phyloP scores from a whole-genome alignment of 2,329 filamentous ascomycete genomes.

The Cercospora zeae-maydis region DNA sequence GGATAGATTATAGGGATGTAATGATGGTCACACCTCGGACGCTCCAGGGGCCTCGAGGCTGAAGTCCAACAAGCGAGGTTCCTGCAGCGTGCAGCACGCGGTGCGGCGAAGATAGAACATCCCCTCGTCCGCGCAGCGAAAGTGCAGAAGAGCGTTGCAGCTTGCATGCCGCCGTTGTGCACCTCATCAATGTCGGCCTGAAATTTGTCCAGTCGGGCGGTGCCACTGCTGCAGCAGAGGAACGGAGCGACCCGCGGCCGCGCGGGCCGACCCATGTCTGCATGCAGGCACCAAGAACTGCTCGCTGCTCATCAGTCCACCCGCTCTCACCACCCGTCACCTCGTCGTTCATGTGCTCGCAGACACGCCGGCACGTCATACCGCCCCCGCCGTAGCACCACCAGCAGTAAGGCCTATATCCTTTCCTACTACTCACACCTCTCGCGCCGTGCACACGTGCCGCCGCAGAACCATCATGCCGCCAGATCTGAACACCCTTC shows the following conservation, averaged over 20 bases:
- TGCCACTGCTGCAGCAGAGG: not conserved
- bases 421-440: not conserved
- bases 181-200: not conserved
- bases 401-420: conserved; percentile 6
- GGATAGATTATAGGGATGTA: not conserved
- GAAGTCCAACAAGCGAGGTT: not conserved
- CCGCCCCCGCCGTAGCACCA: not conserved
- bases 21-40: not conserved
- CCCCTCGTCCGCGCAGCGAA: not conserved
- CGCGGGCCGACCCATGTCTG: too few species aligned
- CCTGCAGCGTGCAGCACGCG: not conserved
- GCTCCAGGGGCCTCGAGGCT: not conserved
- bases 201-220: not conserved
- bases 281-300: too few species aligned
- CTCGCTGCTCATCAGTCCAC: not conserved
- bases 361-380: conserved; percentile 2
- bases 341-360: not conserved
- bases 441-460: not conserved
- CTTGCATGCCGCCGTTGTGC: not conserved
- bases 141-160: not conserved
- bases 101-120: not conserved
- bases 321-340: not conserved
- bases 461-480: conserved; percentile 40
- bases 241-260: too few species aligned
- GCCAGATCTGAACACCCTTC: conserved; percentile 60